Percentiles rank a stretch among this genome's conserved stretches.
These are phyloP conservation scores for Fusarium sarcochroum DNA, from an alignment of 2,329 filamentous ascomycete genomes.

Conservation along the genomic window DNA sequence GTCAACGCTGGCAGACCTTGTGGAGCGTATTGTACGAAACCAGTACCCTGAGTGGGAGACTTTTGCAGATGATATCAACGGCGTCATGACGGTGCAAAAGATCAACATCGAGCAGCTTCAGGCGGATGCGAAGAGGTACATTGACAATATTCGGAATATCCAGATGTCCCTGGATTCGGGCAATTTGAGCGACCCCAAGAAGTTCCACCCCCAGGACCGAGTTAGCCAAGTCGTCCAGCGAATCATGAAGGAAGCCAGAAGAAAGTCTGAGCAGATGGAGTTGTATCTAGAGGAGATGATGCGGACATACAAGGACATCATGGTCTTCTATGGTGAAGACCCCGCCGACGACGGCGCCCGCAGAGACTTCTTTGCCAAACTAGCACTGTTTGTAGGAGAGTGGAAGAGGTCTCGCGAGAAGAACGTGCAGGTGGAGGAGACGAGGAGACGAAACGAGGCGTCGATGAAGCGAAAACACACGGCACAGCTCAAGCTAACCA, in stretches of 20 bases:
- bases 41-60: slow-evolving; percentile 97
- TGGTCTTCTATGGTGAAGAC: slow-evolving; percentile 97
- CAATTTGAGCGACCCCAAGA: slow-evolving; percentile 95
- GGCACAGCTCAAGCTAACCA: slow-evolving; percentile 71
- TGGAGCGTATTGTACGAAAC: slow-evolving; percentile 95
- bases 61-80: slow-evolving; percentile 86
- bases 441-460: slow-evolving; percentile 85
- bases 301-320: slow-evolving; percentile 92
- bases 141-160: slow-evolving; percentile 94
- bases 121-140: slow-evolving; percentile 89
- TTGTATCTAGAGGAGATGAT: slow-evolving; percentile 95
- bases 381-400: slow-evolving; percentile 89
- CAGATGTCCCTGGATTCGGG: slow-evolving; percentile 93
- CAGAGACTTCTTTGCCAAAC: slow-evolving; percentile 94
- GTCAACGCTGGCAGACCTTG: slow-evolving; percentile 93
- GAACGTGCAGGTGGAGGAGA: slow-evolving; percentile 88
- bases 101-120: slow-evolving; percentile 95
- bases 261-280: slow-evolving; percentile 96
- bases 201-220: slow-evolving; percentile 97
- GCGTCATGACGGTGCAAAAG: slow-evolving; percentile 85
- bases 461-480: slow-evolving; percentile 92
- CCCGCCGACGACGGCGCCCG: slow-evolving; percentile 91
- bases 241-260: slow-evolving; percentile 94
- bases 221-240: slow-evolving; percentile 92
- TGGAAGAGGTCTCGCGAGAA: slow-evolving; percentile 98